Base-by-base conservation (phyloP, 768 basidiomycete genomes). In the Amanita rimosa region DNA sequence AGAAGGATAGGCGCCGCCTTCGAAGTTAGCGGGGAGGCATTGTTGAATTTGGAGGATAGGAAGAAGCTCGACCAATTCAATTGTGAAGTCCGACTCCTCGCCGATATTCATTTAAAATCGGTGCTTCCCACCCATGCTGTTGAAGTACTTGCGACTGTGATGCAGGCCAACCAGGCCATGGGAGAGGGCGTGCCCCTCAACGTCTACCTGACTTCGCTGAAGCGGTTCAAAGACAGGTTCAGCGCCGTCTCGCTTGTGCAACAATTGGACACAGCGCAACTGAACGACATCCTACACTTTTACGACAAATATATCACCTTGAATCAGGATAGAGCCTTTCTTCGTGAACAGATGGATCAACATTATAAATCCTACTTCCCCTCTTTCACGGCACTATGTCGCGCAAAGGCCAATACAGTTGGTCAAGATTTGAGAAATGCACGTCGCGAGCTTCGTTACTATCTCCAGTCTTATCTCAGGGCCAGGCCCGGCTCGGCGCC, bases 181-280 rank as follows among this genome's bases (percentile, higher is more conserved):
- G 52, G 52, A 22, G 52, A 55, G 3, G 54, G 54, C 19, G 54
- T 55, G 16, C 54, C 54, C 16, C 53, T 53, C 35, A 40, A 48
- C 24, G 34, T 55, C 17, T 43, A 48, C 36, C 46, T 53, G 9
- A 53, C 52, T 13, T 52, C 54, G 14, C 52, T 55, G 6, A 37
- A 33, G 21, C 39, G 50, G 31, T 53, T 55, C 43, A 52, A 43
- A n/a, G 44, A 47, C 31, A 33, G 27, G 11, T 48, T 50, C 29
- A 33, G 38, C 10, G n/a, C 42, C 35, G 39, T 40, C 43, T 48
- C 35, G 17, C 13, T 39, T 4, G 34, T 51, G 34, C 50, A 44
- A 13, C 44, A 51, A 44, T 26, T 46, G 35, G 50, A 42, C 22
- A 19, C 22, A 26, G 44, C 43, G 21, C 42, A 51, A 29, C 42